phyloP scores from a whole-genome alignment of 1,284 basidiomycete genomes.

The Cystobasidium pallidum region DNA sequence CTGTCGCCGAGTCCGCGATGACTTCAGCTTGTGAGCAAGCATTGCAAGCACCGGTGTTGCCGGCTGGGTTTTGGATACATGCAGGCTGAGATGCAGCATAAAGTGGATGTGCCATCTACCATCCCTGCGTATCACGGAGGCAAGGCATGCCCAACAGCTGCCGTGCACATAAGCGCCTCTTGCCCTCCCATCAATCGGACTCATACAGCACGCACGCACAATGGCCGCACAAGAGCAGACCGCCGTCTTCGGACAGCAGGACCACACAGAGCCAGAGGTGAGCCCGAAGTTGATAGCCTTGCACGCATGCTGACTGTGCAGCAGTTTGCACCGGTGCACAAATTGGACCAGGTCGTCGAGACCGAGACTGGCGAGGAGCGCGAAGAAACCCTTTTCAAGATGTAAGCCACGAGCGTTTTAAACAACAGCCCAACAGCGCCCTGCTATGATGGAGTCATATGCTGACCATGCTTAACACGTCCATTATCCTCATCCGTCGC shows the following conservation, averaged over 20 bases:
- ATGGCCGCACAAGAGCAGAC: conserved; percentile 11
- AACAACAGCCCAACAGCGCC: no score
- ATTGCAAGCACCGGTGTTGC: no score
- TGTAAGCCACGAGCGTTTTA: no score
- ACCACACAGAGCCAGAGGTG: conserved; percentile 8
- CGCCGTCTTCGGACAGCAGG: conserved; percentile 3
- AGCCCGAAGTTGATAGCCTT: not conserved
- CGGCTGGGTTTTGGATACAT: no score
- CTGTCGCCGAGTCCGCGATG: no score
- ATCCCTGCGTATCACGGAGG: no score
- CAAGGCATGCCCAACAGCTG: not conserved
- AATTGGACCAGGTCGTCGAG: conserved; percentile 93
- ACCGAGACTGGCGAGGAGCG: conserved; percentile 95
- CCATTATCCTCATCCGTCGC: not conserved
- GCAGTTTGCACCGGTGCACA: conserved; percentile 89
- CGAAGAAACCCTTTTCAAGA: conserved; percentile 92
- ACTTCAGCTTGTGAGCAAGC: no score
- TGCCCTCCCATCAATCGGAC: not conserved
- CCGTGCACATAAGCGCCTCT: not conserved
- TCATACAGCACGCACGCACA: not conserved
- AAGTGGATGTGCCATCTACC: not conserved
- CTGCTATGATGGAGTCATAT: no score
- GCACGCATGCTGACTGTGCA: no score
- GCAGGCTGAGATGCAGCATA: no score
- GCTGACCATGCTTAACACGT: not conserved